Percentiles rank a stretch among this genome's conserved stretches.
phyloP scores from a whole-genome alignment of 495 filamentous ascomycete genomes.

The Hypoxylon crocopeplum region DNA sequence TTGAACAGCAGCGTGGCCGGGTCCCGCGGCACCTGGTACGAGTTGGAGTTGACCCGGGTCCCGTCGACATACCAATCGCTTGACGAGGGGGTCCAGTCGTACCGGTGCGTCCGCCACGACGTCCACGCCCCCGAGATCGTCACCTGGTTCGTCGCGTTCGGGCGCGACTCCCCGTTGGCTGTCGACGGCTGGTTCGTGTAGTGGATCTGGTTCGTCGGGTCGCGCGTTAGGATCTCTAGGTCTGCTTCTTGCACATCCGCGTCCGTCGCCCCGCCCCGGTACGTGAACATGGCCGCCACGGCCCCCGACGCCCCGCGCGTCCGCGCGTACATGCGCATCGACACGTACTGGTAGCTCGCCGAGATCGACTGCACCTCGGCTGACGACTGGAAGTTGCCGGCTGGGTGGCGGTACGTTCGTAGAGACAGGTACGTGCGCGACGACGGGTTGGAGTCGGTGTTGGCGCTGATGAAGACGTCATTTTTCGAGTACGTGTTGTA shows the following conservation, averaged over 20 bases:
- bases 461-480: conserved; percentile 67
- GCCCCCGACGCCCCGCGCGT: conserved; percentile 61
- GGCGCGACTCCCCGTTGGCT: conserved; percentile 49
- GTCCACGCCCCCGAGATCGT: conserved; percentile 61
- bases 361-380: conserved; percentile 67
- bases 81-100: conserved; percentile 69
- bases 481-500: conserved; percentile 67
- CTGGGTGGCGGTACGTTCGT: conserved; percentile 56
- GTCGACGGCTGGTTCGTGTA: conserved; percentile 76
- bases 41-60: conserved; percentile 58
- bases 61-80: conserved; percentile 74
- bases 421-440: conserved; percentile 58
- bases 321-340: conserved; percentile 65
- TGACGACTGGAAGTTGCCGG: conserved; percentile 46
- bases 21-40: conserved; percentile 64
- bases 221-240: conserved; percentile 73
- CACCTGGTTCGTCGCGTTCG: conserved; percentile 46
- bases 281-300: conserved; percentile 76
- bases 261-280: conserved; percentile 46
- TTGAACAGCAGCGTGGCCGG: conserved; percentile 69
- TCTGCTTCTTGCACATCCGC: conserved; percentile 70
- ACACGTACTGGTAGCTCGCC: conserved; percentile 62
- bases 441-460: conserved; percentile 39
- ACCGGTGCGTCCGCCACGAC: conserved; percentile 69
- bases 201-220: conserved; percentile 59